Evolutionary conservation across 2,329 filamentous ascomycete genomes (phyloP), one percentile per base, ranked within the genome.

Genomic region (Curvularia sp.): DNA sequence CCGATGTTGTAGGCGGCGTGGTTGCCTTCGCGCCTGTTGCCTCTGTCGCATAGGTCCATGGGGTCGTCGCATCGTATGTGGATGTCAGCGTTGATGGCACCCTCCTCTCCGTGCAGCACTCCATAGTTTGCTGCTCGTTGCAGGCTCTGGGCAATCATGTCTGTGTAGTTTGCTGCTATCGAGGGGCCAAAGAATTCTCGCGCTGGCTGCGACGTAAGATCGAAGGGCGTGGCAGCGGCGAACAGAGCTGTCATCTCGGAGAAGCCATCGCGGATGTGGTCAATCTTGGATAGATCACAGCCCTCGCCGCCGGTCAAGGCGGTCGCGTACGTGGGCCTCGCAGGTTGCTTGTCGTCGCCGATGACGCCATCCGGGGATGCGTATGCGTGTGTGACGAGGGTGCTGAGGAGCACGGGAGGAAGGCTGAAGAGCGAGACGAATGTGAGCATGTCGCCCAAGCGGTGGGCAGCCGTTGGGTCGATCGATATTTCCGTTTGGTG

Each of bases 11-110:
- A 76, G 21, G 71, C 70, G 1, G 64, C 57, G 50, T 75, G 73
- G 25, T 64, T 65, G 18, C 72, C 73, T 21, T 74, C 70, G 43
- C 66, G 70, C 38, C 60, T 64, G 32, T 69, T 72, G 8, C 70
- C 71, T 12, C 59, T 60, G 7, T 64, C 51, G 54, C 73, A 76
- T 3, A 68, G 56, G 5, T 62, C 34, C 50, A 69, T 67, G 25
- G 73, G 74, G 51, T 76, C 74, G 41, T 75, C 74, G 60, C 74
- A 76, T 19, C 73, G 66, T 2, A 75, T 64, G 49, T 75, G 72
- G 18, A 76, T 68, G 53, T 75, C 71, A 1, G 69, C 63, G 39
- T 72, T 75, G 8, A 55, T 48, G 8, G 63, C 65, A 1, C 58
- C 63, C 18, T 51, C 54, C 32, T 65, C 64, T 28, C 67, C 73